Evolutionary conservation across 306 rosid species (phyloP).

Genomic region (Oxytropis ochrocephala): DNA sequence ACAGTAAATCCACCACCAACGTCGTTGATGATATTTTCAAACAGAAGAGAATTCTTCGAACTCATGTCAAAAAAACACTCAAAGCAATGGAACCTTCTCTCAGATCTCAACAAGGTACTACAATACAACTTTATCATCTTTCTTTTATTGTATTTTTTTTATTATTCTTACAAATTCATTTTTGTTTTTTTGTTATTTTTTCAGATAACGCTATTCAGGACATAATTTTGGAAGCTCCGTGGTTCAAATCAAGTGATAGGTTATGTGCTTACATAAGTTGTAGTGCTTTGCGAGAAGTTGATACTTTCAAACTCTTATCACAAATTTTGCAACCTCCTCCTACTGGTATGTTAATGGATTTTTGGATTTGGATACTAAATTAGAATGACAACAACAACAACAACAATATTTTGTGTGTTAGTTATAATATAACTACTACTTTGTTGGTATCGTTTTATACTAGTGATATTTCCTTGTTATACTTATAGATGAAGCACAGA

Average conservation of each 20-base stretch:
- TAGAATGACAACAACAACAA: not conserved
- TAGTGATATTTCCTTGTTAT: not conserved
- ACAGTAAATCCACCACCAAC: not conserved
- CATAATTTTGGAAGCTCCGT: conserved; percentile 59
- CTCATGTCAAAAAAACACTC: conserved; percentile 64
- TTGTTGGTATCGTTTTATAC: not conserved
- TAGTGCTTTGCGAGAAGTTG: conserved; percentile 81
- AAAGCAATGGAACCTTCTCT: conserved; percentile 59
- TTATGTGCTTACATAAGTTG: conserved; percentile 86
- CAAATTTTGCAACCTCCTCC: conserved; percentile 39
- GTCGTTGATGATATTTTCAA: conserved; percentile 42
- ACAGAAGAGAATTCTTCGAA: conserved; percentile 57
- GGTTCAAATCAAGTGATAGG: conserved; percentile 69
- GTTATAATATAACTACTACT: too few species aligned
- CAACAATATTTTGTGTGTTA: not conserved
- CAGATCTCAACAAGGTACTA: conserved; percentile 70
- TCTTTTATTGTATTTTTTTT: not conserved
- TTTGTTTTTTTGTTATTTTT: not conserved
- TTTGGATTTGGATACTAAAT: not conserved
- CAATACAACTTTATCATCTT: too few species aligned
- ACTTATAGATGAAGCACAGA: too few species aligned
- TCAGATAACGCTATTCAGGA: conserved; percentile 65
- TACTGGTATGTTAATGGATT: conserved; percentile 23
- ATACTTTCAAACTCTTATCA: conserved; percentile 55
- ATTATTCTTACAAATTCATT: not conserved